Percentiles rank a stretch among this genome's conserved stretches.
Evolutionary conservation across 306 rosid genomes (phyloP).

Genomic region (Hylodesmum podocarpum): DNA sequence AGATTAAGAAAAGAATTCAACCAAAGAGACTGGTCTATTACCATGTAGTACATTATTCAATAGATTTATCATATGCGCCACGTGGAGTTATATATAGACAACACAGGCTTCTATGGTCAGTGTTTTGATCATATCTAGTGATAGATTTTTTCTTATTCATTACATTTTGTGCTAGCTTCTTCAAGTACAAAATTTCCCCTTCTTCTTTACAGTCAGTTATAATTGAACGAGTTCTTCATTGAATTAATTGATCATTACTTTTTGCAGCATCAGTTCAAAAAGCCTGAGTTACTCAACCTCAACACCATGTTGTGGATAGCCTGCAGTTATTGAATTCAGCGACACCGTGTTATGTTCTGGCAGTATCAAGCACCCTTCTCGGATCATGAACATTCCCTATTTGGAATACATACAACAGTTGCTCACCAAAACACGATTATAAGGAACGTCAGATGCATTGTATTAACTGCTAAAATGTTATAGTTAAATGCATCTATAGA

Average conservation of each 20-base stretch:
- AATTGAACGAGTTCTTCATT: background rate
- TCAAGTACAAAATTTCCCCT: background rate
- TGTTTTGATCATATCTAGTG: too few species aligned
- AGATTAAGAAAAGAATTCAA: too few species aligned
- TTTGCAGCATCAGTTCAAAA: slow-evolving; percentile 62
- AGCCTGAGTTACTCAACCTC: slow-evolving; percentile 59
- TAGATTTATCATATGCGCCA: too few species aligned
- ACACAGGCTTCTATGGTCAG: too few species aligned
- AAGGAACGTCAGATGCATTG: slow-evolving; percentile 68
- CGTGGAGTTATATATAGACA: too few species aligned
- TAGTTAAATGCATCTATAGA: too few species aligned
- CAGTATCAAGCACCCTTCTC: slow-evolving; percentile 65
- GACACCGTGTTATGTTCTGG: slow-evolving; percentile 61
- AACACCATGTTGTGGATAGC: slow-evolving; percentile 72
- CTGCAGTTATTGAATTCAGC: slow-evolving; percentile 71
- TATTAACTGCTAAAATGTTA: too few species aligned
- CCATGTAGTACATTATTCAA: too few species aligned
- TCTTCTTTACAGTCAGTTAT: background rate
- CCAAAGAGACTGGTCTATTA: too few species aligned
- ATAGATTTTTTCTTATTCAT: too few species aligned
- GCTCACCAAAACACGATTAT: slow-evolving; percentile 60
- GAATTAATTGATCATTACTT: too few species aligned
- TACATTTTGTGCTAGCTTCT: background rate
- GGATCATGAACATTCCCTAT: slow-evolving; percentile 76
- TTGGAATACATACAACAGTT: slow-evolving; percentile 76